Percentiles rank a stretch among this genome's conserved stretches.
phyloP scores from a whole-genome alignment of 805 yeast species.

The Ogataea nonfermentans region DNA sequence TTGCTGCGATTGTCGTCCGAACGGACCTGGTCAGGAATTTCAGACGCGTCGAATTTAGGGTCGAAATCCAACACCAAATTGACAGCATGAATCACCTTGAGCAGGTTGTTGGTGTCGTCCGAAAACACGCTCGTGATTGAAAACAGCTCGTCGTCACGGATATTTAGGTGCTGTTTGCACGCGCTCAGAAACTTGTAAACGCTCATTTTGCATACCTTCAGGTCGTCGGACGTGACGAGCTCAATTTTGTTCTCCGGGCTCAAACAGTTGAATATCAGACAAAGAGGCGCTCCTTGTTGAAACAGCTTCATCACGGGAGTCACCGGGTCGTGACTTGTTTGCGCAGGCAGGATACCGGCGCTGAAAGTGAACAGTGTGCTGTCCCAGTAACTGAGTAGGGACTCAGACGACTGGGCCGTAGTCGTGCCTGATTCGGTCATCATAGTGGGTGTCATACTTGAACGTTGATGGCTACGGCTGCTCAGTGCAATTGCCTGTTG shows the following conservation, averaged over 20 bases:
- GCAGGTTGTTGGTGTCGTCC: slow-evolving; percentile 72
- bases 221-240: slow-evolving; percentile 72
- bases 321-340: slow-evolving; percentile 81
- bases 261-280: slow-evolving; percentile 76
- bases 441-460: background rate
- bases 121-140: slow-evolving; percentile 88
- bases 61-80: slow-evolving; percentile 38
- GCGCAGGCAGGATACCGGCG: slow-evolving; percentile 75
- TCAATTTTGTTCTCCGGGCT: slow-evolving; percentile 49
- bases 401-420: slow-evolving; percentile 12
- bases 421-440: slow-evolving; percentile 2
- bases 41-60: slow-evolving; percentile 10
- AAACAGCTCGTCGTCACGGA: slow-evolving; percentile 80
- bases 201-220: slow-evolving; percentile 80
- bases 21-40: slow-evolving; percentile 26
- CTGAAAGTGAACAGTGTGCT: slow-evolving; percentile 59
- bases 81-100: slow-evolving; percentile 74
- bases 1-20: slow-evolving; percentile 63
- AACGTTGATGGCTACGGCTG: slow-evolving; percentile 11
- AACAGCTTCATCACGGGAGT: slow-evolving; percentile 85
- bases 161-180: slow-evolving; percentile 70
- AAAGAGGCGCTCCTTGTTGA: slow-evolving; percentile 90
- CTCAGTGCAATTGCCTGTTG: slow-evolving; percentile 55
- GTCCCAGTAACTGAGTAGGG: slow-evolving; percentile 28
- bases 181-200: slow-evolving; percentile 88